Conservation (phyloP, 2,329 filamentous ascomycete genomes). For the Cladosporium sphaerospermum region DNA sequence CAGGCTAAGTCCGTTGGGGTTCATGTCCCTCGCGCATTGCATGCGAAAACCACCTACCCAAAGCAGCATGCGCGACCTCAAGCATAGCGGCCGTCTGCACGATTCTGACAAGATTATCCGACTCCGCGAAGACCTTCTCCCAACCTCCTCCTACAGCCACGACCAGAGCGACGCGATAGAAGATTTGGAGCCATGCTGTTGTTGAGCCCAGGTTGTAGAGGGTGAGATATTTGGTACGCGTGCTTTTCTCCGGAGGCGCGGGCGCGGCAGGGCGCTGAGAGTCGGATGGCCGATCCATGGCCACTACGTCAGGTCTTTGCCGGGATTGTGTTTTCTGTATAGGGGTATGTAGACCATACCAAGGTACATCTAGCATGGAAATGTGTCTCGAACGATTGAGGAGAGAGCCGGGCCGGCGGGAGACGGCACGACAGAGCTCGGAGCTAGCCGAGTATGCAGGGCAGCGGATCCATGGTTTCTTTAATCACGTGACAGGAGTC, state of each 20-base stretch:
- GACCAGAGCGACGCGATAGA: constrained; percentile 61
- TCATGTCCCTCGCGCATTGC: no score
- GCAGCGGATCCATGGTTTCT: no score
- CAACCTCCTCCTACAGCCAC: constrained; percentile 35
- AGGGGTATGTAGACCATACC: not conserved
- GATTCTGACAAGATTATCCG: constrained; percentile 65
- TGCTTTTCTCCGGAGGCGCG: constrained; percentile 24
- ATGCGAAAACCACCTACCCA: constrained; percentile 50
- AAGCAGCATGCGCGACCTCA: constrained; percentile 74
- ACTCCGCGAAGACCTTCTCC: constrained; percentile 53
- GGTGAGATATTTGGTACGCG: constrained; percentile 58
- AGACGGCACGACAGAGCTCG: no score
- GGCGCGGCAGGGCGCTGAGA: constrained; percentile 18
- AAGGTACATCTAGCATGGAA: no score
- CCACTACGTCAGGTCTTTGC: not conserved
- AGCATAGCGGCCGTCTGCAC: constrained; percentile 78
- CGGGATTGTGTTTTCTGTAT: not conserved
- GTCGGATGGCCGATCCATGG: constrained; percentile 24
- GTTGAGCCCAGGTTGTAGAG: constrained; percentile 78
- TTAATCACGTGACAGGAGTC: no score
- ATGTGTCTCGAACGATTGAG: no score
- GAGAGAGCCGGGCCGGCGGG: no score
- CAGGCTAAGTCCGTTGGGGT: no score
- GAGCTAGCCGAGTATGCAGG: no score
- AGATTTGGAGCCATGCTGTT: constrained; percentile 69